Percentiles rank a stretch among this genome's conserved stretches.
Conservation (phyloP, 164 flowering plant species). For the Cinnamomum chago region DNA sequence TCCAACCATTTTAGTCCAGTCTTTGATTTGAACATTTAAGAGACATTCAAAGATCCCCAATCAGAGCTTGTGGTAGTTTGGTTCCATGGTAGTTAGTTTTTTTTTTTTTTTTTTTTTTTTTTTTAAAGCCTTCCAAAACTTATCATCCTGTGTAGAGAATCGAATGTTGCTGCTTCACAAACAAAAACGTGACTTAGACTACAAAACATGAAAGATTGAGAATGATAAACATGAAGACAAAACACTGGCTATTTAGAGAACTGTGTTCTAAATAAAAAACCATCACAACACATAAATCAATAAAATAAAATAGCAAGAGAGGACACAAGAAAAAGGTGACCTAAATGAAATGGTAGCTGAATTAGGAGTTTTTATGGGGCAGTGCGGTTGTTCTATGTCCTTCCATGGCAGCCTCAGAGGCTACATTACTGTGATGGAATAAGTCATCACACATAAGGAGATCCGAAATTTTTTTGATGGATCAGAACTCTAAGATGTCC, state of each 20-base stretch:
- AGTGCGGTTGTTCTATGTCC: background rate
- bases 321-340: background rate
- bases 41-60: background rate
- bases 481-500: background rate
- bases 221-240: background rate
- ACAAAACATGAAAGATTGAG: background rate
- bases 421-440: background rate
- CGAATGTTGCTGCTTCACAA: background rate
- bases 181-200: background rate
- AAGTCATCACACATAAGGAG: background rate
- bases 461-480: background rate
- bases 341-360: background rate
- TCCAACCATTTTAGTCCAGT: background rate
- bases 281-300: background rate
- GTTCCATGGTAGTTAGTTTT: background rate
- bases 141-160: background rate
- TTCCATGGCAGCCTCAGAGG: slow-evolving; percentile 1
- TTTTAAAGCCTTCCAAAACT: background rate
- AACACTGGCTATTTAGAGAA: no score
- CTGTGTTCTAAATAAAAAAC: no score
- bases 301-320: background rate
- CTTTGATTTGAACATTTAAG: background rate
- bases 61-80: background rate
- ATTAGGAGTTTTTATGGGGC: background rate
- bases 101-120: no score